A percentile compares a stretch with the other conserved stretches of the same genome.
Conservation (phyloP, 148 eudicot species). For the Camellia granthamiana region DNA sequence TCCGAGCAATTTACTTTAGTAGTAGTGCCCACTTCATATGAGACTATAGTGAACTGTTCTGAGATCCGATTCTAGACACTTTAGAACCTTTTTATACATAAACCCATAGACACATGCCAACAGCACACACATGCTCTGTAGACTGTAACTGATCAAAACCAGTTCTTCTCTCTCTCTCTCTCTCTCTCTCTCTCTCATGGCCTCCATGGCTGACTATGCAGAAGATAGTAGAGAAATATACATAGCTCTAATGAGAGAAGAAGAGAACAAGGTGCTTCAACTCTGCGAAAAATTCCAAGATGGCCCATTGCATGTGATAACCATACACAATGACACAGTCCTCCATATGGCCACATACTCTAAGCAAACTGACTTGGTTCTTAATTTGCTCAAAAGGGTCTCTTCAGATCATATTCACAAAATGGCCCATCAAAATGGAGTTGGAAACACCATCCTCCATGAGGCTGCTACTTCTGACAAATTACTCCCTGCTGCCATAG, state of each 20-base stretch:
- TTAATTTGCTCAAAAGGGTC: background rate
- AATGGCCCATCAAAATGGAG: background rate
- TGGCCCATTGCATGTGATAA: conserved; percentile 15
- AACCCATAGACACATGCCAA: no score
- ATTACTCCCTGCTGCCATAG: background rate
- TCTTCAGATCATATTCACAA: background rate
- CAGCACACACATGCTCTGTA: no score
- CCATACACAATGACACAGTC: conserved; percentile 20
- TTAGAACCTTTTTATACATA: no score
- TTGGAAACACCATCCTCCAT: conserved; percentile 25
- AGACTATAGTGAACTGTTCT: no score
- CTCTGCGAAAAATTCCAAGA: conserved; percentile 8
- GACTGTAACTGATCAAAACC: no score
- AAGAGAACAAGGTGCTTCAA: conserved; percentile 1
- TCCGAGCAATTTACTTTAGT: no score
- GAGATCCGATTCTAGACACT: no score
- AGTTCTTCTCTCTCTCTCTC: background rate
- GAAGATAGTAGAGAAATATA: background rate
- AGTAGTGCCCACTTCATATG: no score
- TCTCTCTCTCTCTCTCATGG: background rate
- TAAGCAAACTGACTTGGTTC: background rate
- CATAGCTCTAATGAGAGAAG: background rate
- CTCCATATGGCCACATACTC: conserved; percentile 19
- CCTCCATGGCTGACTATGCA: background rate
- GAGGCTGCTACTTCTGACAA: conserved; percentile 15